phyloP scores from a whole-genome alignment of 768 basidiomycete species.

The Russula sp. region DNA sequence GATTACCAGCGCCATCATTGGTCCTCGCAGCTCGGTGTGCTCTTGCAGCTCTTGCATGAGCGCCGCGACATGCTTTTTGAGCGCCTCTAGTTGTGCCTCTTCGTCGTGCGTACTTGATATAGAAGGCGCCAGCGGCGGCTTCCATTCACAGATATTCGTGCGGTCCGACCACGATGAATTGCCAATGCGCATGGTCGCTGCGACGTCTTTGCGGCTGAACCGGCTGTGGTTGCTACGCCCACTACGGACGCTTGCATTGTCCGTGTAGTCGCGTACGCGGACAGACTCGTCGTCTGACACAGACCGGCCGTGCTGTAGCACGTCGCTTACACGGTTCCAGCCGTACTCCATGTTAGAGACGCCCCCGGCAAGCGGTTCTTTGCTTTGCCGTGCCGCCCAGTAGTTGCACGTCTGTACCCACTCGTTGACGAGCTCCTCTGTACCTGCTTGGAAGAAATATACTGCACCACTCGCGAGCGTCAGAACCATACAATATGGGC shows the following conservation, averaged over 20 bases:
- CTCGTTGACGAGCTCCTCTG: constrained; percentile 96
- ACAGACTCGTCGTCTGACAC: constrained; percentile 50
- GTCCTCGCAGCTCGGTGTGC: constrained; percentile 78
- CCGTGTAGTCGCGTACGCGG: constrained; percentile 45
- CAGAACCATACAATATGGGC: constrained; percentile 92
- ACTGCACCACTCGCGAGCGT: constrained; percentile 83
- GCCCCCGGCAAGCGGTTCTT: constrained; percentile 91
- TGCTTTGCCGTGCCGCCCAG: constrained; percentile 93
- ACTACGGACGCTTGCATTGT: constrained; percentile 68
- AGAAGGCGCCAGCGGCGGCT: constrained; percentile 76
- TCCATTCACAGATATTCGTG: constrained; percentile 88
- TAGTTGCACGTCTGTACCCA: constrained; percentile 99
- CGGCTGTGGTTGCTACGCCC: constrained; percentile 67
- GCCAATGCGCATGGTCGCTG: constrained; percentile 53
- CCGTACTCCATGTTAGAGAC: constrained; percentile 99
- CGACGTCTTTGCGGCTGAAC: constrained; percentile 65
- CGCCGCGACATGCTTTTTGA: constrained; percentile 70
- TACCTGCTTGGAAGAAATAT: constrained; percentile 98
- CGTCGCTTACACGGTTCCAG: constrained; percentile 75
- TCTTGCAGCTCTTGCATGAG: constrained; percentile 73
- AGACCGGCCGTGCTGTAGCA: constrained; percentile 42
- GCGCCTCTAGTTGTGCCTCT: constrained; percentile 84
- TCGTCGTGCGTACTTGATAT: constrained; percentile 85
- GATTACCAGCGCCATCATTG: constrained; percentile 73
- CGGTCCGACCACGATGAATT: constrained; percentile 74